A percentile compares a stretch with the other conserved stretches of the same genome.
phyloP scores from a whole-genome alignment of 2,329 filamentous ascomycete genomes.

The Leptosphaerulina australis region DNA sequence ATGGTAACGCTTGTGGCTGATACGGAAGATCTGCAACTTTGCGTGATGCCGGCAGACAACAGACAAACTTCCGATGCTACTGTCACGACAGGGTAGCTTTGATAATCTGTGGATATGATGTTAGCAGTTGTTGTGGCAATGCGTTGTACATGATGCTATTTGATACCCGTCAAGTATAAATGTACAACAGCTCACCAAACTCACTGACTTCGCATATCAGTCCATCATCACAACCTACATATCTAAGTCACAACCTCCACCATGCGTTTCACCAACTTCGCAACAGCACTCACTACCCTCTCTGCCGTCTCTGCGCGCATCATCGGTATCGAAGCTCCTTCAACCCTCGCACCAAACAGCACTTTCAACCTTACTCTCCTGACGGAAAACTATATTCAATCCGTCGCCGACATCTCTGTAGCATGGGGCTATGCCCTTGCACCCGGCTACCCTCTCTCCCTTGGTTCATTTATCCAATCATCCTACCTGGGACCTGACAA shows the following conservation, averaged over 20 bases:
- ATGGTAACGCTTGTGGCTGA: conserved; percentile 10
- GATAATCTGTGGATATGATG: conserved; percentile 4
- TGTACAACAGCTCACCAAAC: neutral
- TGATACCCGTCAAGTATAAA: neutral
- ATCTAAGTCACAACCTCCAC: neutral
- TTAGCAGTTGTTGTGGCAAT: neutral
- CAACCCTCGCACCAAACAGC: conserved; percentile 49
- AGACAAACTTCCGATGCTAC: conserved; percentile 5
- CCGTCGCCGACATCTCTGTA: conserved; percentile 53
- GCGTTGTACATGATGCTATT: neutral
- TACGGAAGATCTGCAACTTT: conserved; percentile 8
- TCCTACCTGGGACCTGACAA: conserved; percentile 48
- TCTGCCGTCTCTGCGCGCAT: conserved; percentile 43
- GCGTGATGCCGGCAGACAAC: neutral
- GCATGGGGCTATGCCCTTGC: conserved; percentile 49
- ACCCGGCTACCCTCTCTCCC: conserved; percentile 30
- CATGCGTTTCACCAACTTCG: conserved; percentile 18
- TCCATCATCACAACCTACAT: neutral
- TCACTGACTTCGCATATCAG: no score
- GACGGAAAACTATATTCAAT: conserved; percentile 54
- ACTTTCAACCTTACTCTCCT: conserved; percentile 50
- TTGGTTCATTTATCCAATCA: conserved; percentile 42
- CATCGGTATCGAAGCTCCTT: conserved; percentile 52
- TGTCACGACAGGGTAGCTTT: conserved; percentile 12
- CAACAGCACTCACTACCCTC: conserved; percentile 6